A percentile compares a stretch with the other conserved stretches of the same genome.
Conservation (phyloP, 2,329 filamentous ascomycete species). For the Pseudomassariella vexata region DNA sequence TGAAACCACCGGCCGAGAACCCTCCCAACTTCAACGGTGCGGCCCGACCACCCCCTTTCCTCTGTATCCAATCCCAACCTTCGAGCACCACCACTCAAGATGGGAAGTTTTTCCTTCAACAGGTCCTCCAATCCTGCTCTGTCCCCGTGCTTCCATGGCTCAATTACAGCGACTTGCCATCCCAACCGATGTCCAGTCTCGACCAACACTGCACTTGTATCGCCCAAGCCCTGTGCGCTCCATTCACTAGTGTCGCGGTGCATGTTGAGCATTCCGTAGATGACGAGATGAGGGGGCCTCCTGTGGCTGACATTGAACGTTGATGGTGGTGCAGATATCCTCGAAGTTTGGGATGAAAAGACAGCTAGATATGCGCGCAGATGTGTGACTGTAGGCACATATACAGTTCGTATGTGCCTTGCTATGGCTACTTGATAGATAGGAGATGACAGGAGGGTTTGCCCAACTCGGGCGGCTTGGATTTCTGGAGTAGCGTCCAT, state of each 20-base stretch:
- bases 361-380: conserved; percentile 70
- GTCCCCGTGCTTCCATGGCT: conserved; percentile 30
- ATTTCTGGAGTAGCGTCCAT: conserved; percentile 7
- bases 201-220: conserved; percentile 56
- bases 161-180: conserved; percentile 40
- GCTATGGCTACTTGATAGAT: conserved; percentile 65
- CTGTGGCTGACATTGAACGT: conserved; percentile 4
- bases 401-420: conserved; percentile 63
- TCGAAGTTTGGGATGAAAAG: conserved; percentile 34
- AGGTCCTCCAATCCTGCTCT: conserved; percentile 29
- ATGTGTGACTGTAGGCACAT: conserved; percentile 69
- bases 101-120: conserved; percentile 48
- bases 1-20: conserved; percentile 63
- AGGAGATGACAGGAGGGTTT: conserved; percentile 53
- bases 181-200: conserved; percentile 48
- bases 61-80: conserved; percentile 34
- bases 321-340: conserved; percentile 29
- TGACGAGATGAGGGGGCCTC: conserved; percentile 41
- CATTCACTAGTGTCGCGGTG: conserved; percentile 67
- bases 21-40: conserved; percentile 49
- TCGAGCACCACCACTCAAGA: conserved; percentile 52
- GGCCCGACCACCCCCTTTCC: conserved; percentile 50
- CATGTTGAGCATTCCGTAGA: conserved; percentile 60
- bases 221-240: conserved; percentile 66
- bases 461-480: conserved; percentile 7